Base-by-base conservation (phyloP, 139 green algal genomes). In the Edaphochlamys debaryana region DNA sequence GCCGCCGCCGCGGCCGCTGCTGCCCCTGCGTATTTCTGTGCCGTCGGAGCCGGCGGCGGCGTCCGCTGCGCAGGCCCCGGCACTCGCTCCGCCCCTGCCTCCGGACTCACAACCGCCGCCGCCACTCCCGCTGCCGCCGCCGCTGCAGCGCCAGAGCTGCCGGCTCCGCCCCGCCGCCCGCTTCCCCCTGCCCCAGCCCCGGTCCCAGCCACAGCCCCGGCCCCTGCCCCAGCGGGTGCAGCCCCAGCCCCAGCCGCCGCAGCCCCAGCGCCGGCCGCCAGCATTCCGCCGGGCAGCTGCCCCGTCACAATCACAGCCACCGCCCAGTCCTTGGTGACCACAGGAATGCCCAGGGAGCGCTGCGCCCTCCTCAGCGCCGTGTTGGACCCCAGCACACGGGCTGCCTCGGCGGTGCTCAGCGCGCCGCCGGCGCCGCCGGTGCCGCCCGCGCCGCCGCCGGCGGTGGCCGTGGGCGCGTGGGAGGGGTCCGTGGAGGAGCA, bases 301-400 rank as follows among this genome's bases (percentile, higher is more conserved):
- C 77, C 77, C 4, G 45, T 30, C 36, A 83, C 36, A 5, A 83
- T 74, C 22, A 66, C 77, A 2, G n/a, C 77, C 63, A 83, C 77
- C 62, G 77, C 77, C 77, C 77, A 83, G 30, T 83, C 77, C 77
- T 83, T 83, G 42, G 66, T 64, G 27, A 75, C 45, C 25, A 83
- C 77, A 22, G 63, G 77, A 3, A 83, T 83, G 34, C 6, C 19
- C 45, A 83, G 64, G 2, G 77, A 67, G 22, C 77, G 63, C 25
- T 60, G 63, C 13, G 77, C 77, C 27, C 77, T 42, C 20, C 77
- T 42, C n/a, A 83, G 62, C 22, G 77, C 32, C 30, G 77, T 34
- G 34, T 56, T 64, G 42, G 17, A 17, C 66, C 36, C 36, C 66
- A 71, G 66, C 66, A 71, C 30, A 36, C 66, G 66, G 11, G 15